Percentiles rank a stretch among this genome's conserved stretches.
These are phyloP conservation scores for Cryptosporidium muris DNA, from an alignment of 169 alveolate species.

Conservation along the genomic window DNA sequence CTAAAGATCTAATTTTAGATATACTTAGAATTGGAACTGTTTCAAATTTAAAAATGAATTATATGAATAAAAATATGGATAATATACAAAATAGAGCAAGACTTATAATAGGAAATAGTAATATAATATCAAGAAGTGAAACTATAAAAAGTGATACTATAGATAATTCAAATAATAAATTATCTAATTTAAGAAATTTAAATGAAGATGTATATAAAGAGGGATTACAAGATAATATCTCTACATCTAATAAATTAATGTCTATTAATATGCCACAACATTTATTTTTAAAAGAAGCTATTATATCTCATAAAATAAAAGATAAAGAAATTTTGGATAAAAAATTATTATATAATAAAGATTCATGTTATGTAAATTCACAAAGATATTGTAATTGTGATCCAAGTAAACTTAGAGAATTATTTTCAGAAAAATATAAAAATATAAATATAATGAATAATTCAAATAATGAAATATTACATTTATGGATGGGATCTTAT, in stretches of 20 bases:
- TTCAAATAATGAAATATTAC: neutral
- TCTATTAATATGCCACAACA: slow-evolving; percentile 49
- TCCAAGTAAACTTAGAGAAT: slow-evolving; percentile 27
- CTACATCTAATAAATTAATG: neutral
- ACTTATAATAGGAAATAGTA: neutral
- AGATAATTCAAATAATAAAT: neutral
- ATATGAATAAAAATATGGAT: neutral
- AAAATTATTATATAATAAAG: neutral
- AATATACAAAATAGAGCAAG: neutral
- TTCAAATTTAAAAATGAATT: slow-evolving; percentile 2
- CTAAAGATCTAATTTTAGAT: slow-evolving; percentile 20
- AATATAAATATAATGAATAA: neutral
- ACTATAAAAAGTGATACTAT: neutral
- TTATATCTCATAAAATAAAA: slow-evolving; percentile 16
- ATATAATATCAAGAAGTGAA: too few species aligned
- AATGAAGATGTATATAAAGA: slow-evolving; percentile 1
- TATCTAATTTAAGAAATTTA: neutral
- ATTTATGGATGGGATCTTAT: slow-evolving; percentile 76
- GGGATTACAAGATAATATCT: neutral
- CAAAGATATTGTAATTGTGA: slow-evolving; percentile 34
- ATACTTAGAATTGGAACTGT: slow-evolving; percentile 4
- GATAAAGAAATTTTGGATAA: neutral
- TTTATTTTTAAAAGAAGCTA: slow-evolving; percentile 32
- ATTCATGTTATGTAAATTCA: neutral
- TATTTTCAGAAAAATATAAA: slow-evolving; percentile 31